phyloP scores from a whole-genome alignment of 352 stramenopile species.

The Plasmopara muralis region DNA sequence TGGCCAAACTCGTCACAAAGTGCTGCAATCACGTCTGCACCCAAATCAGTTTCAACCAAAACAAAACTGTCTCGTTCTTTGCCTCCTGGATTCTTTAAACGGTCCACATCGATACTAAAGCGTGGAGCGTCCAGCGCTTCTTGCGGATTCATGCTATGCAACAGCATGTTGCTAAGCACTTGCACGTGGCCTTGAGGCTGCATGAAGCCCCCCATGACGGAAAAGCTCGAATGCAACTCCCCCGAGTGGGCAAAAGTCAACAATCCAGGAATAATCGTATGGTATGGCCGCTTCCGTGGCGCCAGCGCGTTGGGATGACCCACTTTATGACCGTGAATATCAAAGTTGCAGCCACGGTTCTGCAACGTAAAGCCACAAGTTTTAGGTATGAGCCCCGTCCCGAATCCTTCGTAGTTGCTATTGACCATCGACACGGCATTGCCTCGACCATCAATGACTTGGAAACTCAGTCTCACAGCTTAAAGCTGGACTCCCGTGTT shows the following conservation, averaged over 20 bases:
- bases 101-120: constrained; percentile 84
- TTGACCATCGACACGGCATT: constrained; percentile 98
- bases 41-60: too few species aligned
- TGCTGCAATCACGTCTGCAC: too few species aligned
- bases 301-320: constrained; percentile 89
- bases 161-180: constrained; percentile 88
- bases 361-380: too few species aligned
- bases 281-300: constrained; percentile 92
- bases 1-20: background rate
- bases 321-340: constrained; percentile 37
- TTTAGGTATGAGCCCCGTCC: constrained; percentile 90
- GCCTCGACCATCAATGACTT: constrained; percentile 92
- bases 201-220: constrained; percentile 92
- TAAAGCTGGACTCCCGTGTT: too few species aligned
- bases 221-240: constrained; percentile 90
- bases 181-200: constrained; percentile 96
- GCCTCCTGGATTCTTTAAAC: too few species aligned
- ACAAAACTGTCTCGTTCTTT: too few species aligned
- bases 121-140: constrained; percentile 89
- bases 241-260: constrained; percentile 80
- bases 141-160: constrained; percentile 78
- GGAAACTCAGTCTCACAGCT: constrained; percentile 89
- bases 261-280: constrained; percentile 97
- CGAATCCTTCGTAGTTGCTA: constrained; percentile 97
- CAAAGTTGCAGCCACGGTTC: too few species aligned